Evolutionary conservation across 208 protist species (phyloP).

Genomic region (Phytomonas sp.): DNA sequence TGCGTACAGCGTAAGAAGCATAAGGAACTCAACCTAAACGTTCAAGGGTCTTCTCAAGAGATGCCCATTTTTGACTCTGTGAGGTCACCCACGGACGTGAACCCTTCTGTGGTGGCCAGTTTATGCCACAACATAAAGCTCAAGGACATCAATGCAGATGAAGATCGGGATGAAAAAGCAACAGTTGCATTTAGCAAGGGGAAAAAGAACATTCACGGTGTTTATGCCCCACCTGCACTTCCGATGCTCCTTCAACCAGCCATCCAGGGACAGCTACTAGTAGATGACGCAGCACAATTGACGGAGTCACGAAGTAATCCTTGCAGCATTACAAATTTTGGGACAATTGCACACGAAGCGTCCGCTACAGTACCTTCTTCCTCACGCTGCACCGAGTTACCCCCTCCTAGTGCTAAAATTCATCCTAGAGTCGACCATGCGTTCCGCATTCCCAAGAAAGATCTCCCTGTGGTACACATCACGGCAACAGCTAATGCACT

Average conservation of each 20-base stretch:
- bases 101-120: neutral
- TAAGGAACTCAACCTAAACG: neutral
- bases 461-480: neutral
- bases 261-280: neutral
- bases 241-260: neutral
- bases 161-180: neutral
- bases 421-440: neutral
- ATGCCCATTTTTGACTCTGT: neutral
- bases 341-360: neutral
- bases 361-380: neutral
- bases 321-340: neutral
- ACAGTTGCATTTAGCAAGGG: neutral
- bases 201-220: neutral
- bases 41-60: neutral
- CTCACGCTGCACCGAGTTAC: neutral
- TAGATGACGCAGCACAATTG: neutral
- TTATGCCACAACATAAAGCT: neutral
- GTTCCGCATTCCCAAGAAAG: neutral
- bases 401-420: neutral
- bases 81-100: neutral
- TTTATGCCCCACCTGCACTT: neutral
- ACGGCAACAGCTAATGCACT: neutral
- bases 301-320: neutral
- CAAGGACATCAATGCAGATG: neutral
- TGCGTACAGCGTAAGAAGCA: neutral